Evolutionary conservation across 78 protist species (phyloP), one percentile per base, ranked within the genome.

Genomic region (Dictyostelium brefeldianum): DNA sequence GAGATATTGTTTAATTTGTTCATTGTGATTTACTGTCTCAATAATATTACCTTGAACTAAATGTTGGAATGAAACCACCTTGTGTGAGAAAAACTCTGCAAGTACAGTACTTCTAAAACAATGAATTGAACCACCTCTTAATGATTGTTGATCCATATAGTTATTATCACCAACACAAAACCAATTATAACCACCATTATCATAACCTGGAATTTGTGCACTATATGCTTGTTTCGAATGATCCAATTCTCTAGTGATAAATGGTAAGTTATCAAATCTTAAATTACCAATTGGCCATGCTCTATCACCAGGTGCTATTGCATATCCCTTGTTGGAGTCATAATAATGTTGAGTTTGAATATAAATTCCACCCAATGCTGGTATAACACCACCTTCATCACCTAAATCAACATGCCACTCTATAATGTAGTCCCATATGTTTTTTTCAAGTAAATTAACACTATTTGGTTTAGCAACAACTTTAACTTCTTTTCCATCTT

Each of bases 141-240:
- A 1, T 18, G 62, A 14, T 12, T 59, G 70, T 59, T 59, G 18
- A 25, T 25, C 70, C 31, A 59, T 59, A 59, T 17, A 59, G 25
- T 59, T 59, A 8, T 9, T 9, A 59, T 59, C 70, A 59, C 70
- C 70, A 59, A 59, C 70, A 25, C 70, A 59, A 59, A 59, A 59
- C 62, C 62, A 59, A 22, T 25, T 22, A 9, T 59, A 22, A 5
- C 10, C 31, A 10, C 4, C 5, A 18, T 59, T 15, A 59, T 59
- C 22, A 9, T 6, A 0, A 54, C 8, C 8, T 54, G 14, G 1
- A 17, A 54, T 54, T 3, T n/a, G n/a, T n/a, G 18, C 62, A 18
- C 25, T 18, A 6, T 18, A 54, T 10, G 62, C n/a, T 54, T 54
- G 62, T 54, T 59, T 59, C 15, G 70, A 59, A 1, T 59, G 70